Evolutionary conservation across 805 yeast species (phyloP), one percentile per base, ranked within the genome.

Genomic region (Barnettozyma pratensis): DNA sequence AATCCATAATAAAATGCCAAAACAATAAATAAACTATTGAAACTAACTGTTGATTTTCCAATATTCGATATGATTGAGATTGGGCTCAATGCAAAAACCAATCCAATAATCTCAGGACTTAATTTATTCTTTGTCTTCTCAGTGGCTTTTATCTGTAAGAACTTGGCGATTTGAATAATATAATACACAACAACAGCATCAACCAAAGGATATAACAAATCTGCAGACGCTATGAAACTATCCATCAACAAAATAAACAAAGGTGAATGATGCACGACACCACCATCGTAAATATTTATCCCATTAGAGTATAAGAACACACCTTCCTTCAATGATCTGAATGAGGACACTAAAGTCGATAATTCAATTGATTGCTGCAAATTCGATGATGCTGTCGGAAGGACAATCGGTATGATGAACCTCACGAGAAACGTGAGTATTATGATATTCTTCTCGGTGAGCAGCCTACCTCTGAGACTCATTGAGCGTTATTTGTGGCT

Each of bases 211-310:
- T 74, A 91, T 3, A 86, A 34, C 9, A 77, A 50, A 46, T 73
- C 68, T 43, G 48, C 43, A 1, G 54, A 36, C 7, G 47, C 51
- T 8, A 42, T 30, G 28, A 55, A 41, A 11, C 45, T 42, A 9
- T 74, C 69, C 60, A 84, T 72, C 1, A 80, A 50, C 3, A 73
- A 67, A 35, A 88, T 74, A 26, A 92, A 59, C 19, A 90, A 61
- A 4, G 97, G 96, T 4, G 96, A 81, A 57, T 89, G 96, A 65
- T 89, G 92, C 35, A 85, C 84, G 14, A 90, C 81, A 27, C 95
- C 95, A 8, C 97, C 97, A 52, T 80, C 80, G 59, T 89, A 92
- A 7, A 89, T 80, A 42, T 81, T 74, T 44, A 85, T 70, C 25
- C 73, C 74, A 56, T 81, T 76, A 4, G 71, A 63, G 47, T 79